Conservation (phyloP, 352 stramenopile genomes). For the Phytopythium mirpurense region DNA sequence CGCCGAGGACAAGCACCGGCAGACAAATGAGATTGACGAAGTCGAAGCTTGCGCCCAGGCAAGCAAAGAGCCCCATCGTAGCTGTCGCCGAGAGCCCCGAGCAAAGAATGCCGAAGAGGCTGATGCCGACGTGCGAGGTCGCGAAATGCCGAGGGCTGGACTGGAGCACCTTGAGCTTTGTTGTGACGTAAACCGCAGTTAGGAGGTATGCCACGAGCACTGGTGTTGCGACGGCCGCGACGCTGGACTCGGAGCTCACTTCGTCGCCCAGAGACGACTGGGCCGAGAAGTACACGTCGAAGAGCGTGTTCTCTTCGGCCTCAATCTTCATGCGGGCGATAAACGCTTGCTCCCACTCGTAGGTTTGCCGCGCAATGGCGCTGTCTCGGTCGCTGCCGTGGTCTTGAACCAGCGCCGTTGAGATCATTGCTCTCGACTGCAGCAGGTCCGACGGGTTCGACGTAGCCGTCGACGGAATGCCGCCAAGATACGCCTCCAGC, state of each 20-base stretch:
- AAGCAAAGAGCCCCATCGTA: conserved; percentile 67
- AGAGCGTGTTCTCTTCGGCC: conserved; percentile 38
- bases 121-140: conserved; percentile 55
- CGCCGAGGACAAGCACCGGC: conserved; percentile 57
- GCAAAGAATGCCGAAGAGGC: conserved; percentile 57
- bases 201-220: conserved; percentile 49
- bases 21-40: conserved; percentile 66
- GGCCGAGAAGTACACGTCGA: conserved; percentile 59
- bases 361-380: conserved; percentile 31
- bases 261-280: conserved; percentile 57
- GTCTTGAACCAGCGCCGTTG: conserved; percentile 29
- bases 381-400: conserved; percentile 37
- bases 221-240: conserved; percentile 34
- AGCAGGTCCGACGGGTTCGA: conserved; percentile 25
- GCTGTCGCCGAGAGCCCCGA: conserved; percentile 54
- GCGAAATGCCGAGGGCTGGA: conserved; percentile 44
- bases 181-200: conserved; percentile 64
- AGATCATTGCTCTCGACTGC: conserved; percentile 39
- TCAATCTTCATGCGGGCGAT: conserved; percentile 57
- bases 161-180: conserved; percentile 65
- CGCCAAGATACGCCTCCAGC: conserved; percentile 50
- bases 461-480: conserved; percentile 19
- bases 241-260: conserved; percentile 42
- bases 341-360: conserved; percentile 65
- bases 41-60: conserved; percentile 54